Evolutionary conservation across 2,329 filamentous ascomycete genomes (phyloP).

Genomic region (Ophiostoma perfectum): DNA sequence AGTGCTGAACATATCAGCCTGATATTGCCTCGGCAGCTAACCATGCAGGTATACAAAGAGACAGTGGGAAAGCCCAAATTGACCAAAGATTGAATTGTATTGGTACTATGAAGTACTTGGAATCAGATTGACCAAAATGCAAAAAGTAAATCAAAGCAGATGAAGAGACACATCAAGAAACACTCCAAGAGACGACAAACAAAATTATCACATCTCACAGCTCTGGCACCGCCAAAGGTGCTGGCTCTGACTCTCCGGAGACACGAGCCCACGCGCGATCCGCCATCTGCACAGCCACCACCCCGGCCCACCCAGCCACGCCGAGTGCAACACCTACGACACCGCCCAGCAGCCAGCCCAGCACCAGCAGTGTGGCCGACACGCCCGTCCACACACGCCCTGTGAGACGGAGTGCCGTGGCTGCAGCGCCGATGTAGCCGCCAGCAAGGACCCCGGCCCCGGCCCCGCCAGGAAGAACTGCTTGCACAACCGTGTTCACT

Average conservation of each 20-base stretch:
- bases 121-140: no score
- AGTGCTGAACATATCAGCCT: no score
- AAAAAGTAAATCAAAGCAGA: no score
- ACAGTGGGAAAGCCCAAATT: no score
- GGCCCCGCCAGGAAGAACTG: not conserved
- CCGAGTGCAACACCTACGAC: constrained; percentile 18
- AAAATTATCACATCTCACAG: no score
- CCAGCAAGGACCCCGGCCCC: not conserved
- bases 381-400: constrained; percentile 20
- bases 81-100: no score
- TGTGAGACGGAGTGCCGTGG: constrained; percentile 13
- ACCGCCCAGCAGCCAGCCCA: constrained; percentile 21
- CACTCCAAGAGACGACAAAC: no score
- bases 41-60: no score
- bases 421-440: not conserved
- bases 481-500: not conserved
- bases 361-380: constrained; percentile 21
- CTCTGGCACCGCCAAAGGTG: not conserved
- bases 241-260: not conserved
- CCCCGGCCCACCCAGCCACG: constrained; percentile 19
- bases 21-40: no score
- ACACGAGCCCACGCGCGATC: constrained; percentile 14
- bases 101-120: no score
- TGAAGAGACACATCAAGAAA: no score
- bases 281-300: constrained; percentile 16